Conservation (phyloP, 208 protist genomes). For the Crithidia acanthocephali region DNA sequence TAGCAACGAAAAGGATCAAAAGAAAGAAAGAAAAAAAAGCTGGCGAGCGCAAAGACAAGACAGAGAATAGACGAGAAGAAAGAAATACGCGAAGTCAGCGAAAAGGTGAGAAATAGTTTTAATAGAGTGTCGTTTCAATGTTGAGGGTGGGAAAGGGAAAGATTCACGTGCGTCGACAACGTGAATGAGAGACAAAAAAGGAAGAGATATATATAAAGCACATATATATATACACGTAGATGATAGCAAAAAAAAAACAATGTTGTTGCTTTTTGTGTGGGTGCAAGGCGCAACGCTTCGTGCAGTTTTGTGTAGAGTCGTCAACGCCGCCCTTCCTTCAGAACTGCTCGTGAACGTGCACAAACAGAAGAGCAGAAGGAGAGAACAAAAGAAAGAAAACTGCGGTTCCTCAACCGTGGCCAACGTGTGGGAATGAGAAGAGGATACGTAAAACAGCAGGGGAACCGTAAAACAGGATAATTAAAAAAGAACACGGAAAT, state of each 20-base stretch:
- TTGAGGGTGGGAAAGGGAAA: too few species aligned
- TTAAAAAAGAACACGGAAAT: too few species aligned
- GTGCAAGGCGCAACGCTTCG: too few species aligned
- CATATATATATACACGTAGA: too few species aligned
- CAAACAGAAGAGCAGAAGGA: not conserved
- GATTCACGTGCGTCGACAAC: not conserved
- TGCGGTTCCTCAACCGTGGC: constrained; percentile 2
- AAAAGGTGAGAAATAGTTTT: too few species aligned
- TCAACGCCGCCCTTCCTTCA: not conserved
- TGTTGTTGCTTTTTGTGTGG: too few species aligned
- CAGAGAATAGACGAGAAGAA: constrained; percentile 6
- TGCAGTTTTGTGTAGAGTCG: not conserved
- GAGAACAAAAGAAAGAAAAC: constrained; percentile 6
- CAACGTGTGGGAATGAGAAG: constrained; percentile 3
- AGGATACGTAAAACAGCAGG: not conserved
- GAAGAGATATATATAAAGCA: too few species aligned
- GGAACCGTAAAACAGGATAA: not conserved
- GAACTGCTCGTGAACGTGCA: not conserved
- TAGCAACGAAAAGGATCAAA: not conserved
- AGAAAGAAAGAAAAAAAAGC: not conserved
- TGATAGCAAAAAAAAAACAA: too few species aligned
- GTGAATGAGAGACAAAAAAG: not conserved
- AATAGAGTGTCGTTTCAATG: too few species aligned
- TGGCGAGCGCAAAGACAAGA: not conserved
- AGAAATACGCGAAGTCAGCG: not conserved